Percentiles rank a stretch among this genome's conserved stretches.
Evolutionary conservation across 805 yeast genomes (phyloP).

Genomic region (Yarrowia deformans): DNA sequence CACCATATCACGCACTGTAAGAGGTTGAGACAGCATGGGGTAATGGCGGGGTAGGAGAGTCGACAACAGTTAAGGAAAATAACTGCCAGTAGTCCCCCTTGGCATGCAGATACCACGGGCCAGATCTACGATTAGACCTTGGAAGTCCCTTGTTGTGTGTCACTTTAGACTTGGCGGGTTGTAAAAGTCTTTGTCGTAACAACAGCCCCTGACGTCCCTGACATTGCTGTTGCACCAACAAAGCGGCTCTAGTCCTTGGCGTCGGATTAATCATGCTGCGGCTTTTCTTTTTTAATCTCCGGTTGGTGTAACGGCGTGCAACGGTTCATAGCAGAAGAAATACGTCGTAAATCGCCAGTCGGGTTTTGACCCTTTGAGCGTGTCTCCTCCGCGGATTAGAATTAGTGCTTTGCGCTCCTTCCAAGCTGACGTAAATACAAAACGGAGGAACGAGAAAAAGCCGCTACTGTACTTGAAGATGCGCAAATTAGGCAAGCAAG

Average conservation of each 20-base stretch:
- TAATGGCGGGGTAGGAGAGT: not conserved
- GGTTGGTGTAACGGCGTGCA: not conserved
- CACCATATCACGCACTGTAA: not conserved
- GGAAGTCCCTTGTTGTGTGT: constrained; percentile 18
- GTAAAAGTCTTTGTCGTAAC: constrained; percentile 8
- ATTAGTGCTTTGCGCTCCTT: constrained; percentile 8
- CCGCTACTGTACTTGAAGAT: constrained; percentile 14
- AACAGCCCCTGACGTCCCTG: constrained; percentile 27
- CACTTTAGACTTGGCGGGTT: constrained; percentile 8
- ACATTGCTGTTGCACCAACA: constrained; percentile 25
- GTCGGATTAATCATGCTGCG: not conserved
- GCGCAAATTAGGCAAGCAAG: constrained; percentile 36
- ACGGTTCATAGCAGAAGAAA: no score
- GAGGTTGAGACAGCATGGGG: not conserved
- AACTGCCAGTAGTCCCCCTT: not conserved
- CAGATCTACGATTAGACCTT: constrained; percentile 15
- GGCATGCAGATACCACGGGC: constrained; percentile 25
- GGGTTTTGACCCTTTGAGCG: not conserved
- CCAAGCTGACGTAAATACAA: not conserved
- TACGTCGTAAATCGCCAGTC: not conserved
- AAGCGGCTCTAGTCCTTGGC: constrained; percentile 1
- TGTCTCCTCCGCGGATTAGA: constrained; percentile 15
- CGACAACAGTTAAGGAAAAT: not conserved
- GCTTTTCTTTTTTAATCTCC: not conserved
- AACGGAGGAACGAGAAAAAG: constrained; percentile 12